Conservation (phyloP, 176 grass and related monocot genomes). For the Carex cristatella region DNA sequence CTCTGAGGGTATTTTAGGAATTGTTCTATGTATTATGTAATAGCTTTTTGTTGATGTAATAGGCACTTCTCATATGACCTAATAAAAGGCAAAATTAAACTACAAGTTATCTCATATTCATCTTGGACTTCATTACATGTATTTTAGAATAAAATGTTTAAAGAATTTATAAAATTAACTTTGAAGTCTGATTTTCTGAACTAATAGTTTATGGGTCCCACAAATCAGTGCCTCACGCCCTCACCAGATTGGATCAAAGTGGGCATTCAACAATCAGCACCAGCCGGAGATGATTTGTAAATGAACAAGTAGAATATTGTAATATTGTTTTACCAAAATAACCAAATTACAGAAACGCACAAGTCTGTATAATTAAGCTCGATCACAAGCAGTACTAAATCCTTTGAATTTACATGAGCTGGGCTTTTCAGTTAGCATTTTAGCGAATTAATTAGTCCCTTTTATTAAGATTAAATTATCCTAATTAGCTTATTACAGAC, state of each 20-base stretch:
- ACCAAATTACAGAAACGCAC: not conserved
- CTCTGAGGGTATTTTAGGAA: too few species aligned
- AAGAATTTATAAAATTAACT: too few species aligned
- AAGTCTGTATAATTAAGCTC: too few species aligned
- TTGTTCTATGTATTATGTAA: too few species aligned
- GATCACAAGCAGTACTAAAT: too few species aligned
- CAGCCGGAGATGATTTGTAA: not conserved
- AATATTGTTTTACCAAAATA: not conserved
- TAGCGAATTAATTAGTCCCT: not conserved
- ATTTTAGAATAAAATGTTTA: too few species aligned
- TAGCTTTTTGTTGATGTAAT: too few species aligned
- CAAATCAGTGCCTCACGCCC: not conserved
- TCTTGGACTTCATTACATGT: too few species aligned
- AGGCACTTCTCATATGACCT: too few species aligned
- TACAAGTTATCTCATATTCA: too few species aligned
- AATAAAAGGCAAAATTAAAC: too few species aligned
- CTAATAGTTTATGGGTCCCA: not conserved
- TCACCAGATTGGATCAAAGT: not conserved
- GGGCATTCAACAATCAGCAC: not conserved
- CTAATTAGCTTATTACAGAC: not conserved
- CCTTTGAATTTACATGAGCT: not conserved
- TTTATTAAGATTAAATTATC: not conserved
- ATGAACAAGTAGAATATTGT: not conserved
- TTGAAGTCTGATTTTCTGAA: too few species aligned
- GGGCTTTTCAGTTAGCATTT: not conserved